Percentiles rank a stretch among this genome's conserved stretches.
Conservation (phyloP, 2,329 filamentous ascomycete species). For the Fusarium staphyleae region DNA sequence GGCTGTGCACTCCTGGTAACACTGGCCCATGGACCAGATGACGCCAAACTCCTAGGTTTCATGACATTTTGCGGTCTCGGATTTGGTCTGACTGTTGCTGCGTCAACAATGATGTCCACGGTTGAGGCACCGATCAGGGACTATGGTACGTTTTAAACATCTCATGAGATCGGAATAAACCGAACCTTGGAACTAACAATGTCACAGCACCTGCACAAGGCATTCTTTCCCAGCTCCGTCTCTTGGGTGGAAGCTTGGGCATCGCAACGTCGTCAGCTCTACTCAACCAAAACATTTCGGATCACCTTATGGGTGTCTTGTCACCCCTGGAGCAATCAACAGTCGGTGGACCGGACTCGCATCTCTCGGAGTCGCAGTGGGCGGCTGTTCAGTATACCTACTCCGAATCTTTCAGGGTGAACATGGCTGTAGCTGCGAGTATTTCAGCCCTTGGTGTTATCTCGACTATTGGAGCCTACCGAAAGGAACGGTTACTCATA, state of each 20-base stretch:
- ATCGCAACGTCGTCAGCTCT: constrained; percentile 61
- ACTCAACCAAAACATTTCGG: constrained; percentile 44
- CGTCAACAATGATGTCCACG: constrained; percentile 55
- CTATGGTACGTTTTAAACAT: constrained; percentile 55
- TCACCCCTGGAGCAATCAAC: constrained; percentile 41
- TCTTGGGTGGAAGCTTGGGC: constrained; percentile 62
- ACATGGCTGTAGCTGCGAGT: constrained; percentile 56
- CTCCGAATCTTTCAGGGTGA: constrained; percentile 53
- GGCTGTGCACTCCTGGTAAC: constrained; percentile 58
- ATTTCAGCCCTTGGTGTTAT: constrained; percentile 52
- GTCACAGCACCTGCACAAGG: constrained; percentile 58
- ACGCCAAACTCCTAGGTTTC: constrained; percentile 57
- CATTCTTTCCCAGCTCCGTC: constrained; percentile 58
- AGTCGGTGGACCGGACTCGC: constrained; percentile 30
- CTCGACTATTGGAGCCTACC: constrained; percentile 50
- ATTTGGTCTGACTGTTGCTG: constrained; percentile 57
- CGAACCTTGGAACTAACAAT: constrained; percentile 30
- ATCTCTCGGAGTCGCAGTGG: constrained; percentile 42
- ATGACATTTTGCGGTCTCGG: constrained; percentile 60
- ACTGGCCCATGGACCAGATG: constrained; percentile 42
- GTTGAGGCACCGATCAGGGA: constrained; percentile 53
- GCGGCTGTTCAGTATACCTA: constrained; percentile 49
- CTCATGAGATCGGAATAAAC: not conserved
- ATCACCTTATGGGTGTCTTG: constrained; percentile 42
- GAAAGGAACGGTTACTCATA: constrained; percentile 33